Evolutionary conservation across 2,329 filamentous ascomycete genomes (phyloP), one percentile per base, ranked within the genome.

Genomic region (Rugonectria rugulosa): DNA sequence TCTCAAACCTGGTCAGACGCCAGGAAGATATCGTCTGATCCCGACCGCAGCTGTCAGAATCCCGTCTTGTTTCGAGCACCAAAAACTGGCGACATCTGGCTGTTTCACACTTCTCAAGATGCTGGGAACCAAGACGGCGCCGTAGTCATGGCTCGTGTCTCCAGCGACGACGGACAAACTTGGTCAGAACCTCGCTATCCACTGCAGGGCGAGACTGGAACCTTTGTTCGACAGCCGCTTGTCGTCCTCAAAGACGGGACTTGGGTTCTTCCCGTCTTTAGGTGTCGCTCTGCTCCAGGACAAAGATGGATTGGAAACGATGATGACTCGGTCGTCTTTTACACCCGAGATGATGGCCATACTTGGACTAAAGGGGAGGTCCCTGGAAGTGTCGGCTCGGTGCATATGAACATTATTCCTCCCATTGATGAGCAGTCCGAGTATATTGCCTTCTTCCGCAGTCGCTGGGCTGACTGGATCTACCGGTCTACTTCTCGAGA

Each of bases 101-200:
- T 79, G 0, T 68, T 79, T 26, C 75, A 79, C 53, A 79, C 77
- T 1, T 76, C 77, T 0, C 77, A 79, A 53, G 70, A 77, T 19
- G 72, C 72, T 0, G 77, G 77, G 0, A 76, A 79, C 43, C 77
- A 79, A 45, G 76, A 79, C 42, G 72, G 72, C 3, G 73, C 74
- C 5, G 62, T 73, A 3, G 67, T 79, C 12, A 66, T 77, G 40
- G 72, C 72, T 11, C 64, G 73, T 0, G 72, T 61, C 0, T 79
- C 76, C 0, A 58, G 46, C 1, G 73, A 79, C 24, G 43, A 67
- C 3, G 77, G 73, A 0, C 14, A 46, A 1, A 75, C 71, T 0
- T 79, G 77, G 76, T 70, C 72, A 0, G 59, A 65, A 10, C 63
- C 74, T 0, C 57, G 53, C 0, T 63, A 68, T 5, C 65, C 75